Conservation (phyloP, 1,284 basidiomycete species). For the Puccinia triticina region DNA sequence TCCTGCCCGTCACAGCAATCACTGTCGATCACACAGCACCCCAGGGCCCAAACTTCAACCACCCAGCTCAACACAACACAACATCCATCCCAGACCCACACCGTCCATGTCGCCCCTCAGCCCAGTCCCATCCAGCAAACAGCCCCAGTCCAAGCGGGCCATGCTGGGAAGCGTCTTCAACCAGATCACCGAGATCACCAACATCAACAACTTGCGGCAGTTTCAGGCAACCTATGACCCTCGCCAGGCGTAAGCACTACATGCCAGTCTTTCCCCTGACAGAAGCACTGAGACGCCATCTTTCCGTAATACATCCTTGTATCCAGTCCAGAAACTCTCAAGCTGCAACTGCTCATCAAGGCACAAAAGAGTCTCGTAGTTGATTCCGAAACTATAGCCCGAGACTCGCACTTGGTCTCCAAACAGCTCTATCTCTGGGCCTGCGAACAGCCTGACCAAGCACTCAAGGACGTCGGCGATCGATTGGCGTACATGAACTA, state of each 20-base stretch:
- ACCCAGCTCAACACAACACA: too few relatives aligned
- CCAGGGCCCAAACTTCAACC: too few relatives aligned
- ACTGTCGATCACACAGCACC: too few relatives aligned
- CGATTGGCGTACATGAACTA: constrained; percentile 55
- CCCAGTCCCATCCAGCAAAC: neutral
- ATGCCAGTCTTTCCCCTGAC: neutral
- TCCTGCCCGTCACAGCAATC: too few relatives aligned
- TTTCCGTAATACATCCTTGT: neutral
- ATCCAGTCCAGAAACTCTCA: constrained; percentile 53
- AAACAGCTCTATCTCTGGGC: constrained; percentile 53
- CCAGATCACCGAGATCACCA: constrained; percentile 40
- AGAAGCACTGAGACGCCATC: neutral
- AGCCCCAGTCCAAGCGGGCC: constrained; percentile 30
- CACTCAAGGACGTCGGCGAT: constrained; percentile 54
- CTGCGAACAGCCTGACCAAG: constrained; percentile 53
- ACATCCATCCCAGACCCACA: too few relatives aligned
- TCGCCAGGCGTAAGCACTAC: constrained; percentile 32
- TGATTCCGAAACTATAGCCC: constrained; percentile 52
- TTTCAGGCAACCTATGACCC: constrained; percentile 47
- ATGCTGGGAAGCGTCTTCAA: constrained; percentile 36
- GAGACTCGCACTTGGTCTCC: constrained; percentile 52
- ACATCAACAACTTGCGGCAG: constrained; percentile 43
- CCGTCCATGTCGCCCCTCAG: neutral
- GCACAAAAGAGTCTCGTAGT: constrained; percentile 53
- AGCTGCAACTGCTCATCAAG: constrained; percentile 56